These are phyloP conservation scores for Thamnidium elegans DNA, from an alignment of 192 early-diverging fungal genomes.

Conservation along the genomic window DNA sequence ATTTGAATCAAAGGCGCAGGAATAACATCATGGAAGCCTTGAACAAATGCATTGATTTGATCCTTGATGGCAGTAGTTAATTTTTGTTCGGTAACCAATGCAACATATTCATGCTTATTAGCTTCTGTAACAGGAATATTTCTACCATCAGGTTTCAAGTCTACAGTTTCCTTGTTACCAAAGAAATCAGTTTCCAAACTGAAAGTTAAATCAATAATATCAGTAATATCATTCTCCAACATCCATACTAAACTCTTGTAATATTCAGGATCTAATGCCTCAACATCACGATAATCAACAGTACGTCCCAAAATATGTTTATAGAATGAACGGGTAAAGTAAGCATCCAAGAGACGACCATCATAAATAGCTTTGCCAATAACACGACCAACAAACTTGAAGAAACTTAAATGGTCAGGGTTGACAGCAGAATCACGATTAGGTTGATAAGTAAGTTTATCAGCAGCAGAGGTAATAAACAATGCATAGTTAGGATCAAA, in stretches of 20 bases:
- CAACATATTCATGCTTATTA: slow-evolving; percentile 97
- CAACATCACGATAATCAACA: slow-evolving; percentile 97
- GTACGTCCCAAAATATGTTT: slow-evolving; percentile 90
- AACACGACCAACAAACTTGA: slow-evolving; percentile 97
- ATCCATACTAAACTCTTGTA: slow-evolving; percentile 99
- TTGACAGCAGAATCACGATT: slow-evolving; percentile 91
- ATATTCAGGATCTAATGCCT: slow-evolving; percentile 95
- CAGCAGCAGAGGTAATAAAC: slow-evolving; percentile 93
- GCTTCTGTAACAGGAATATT: slow-evolving; percentile 90
- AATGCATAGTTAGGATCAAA: slow-evolving; percentile 98
- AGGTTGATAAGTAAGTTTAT: slow-evolving; percentile 97
- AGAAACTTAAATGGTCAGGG: slow-evolving; percentile 91
- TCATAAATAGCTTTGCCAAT: slow-evolving; percentile 99
- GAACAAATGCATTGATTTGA: slow-evolving; percentile 91
- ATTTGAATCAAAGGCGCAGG: slow-evolving; percentile 90
- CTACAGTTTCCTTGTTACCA: slow-evolving; percentile 80
- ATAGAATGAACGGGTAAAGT: slow-evolving; percentile 99
- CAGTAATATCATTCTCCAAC: slow-evolving; percentile 93
- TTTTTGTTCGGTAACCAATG: slow-evolving; percentile 88
- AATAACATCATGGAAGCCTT: slow-evolving; percentile 95
- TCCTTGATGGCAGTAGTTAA: slow-evolving; percentile 89
- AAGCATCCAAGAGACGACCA: slow-evolving; percentile 88
- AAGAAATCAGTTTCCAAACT: slow-evolving; percentile 93
- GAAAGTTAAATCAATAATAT: slow-evolving; percentile 93
- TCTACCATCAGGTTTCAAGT: slow-evolving; percentile 84